Percentiles rank a stretch among this genome's conserved stretches.
These are phyloP conservation scores for Coemansia sp. DNA, from an alignment of 192 early-diverging fungal genomes.

Conservation along the genomic window DNA sequence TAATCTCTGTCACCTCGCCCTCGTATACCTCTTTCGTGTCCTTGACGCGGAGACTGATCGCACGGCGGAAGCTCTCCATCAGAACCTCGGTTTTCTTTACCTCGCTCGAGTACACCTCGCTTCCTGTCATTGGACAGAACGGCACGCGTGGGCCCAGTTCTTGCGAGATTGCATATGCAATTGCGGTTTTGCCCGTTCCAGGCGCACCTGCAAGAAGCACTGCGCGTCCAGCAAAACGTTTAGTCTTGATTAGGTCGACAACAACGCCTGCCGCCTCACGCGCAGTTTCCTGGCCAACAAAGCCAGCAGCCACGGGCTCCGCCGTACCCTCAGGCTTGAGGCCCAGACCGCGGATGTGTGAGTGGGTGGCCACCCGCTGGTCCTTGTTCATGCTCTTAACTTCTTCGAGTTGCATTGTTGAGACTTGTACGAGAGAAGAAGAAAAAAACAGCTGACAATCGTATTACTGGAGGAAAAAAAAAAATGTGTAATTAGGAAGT, in stretches of 20 bases:
- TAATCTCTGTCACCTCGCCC: slow-evolving; percentile 97
- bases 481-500: background rate
- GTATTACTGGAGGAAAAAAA: background rate
- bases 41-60: slow-evolving; percentile 95
- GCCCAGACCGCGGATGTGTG: slow-evolving; percentile 96
- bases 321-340: slow-evolving; percentile 84
- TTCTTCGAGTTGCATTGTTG: slow-evolving; percentile 87
- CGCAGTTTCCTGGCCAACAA: slow-evolving; percentile 97
- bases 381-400: slow-evolving; percentile 91
- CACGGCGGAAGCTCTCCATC: slow-evolving; percentile 98
- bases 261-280: slow-evolving; percentile 95
- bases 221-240: slow-evolving; percentile 97
- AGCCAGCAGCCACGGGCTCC: slow-evolving; percentile 85
- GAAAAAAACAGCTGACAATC: background rate
- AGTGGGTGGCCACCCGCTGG: slow-evolving; percentile 93
- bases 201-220: slow-evolving; percentile 94
- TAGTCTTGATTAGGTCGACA: slow-evolving; percentile 91
- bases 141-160: slow-evolving; percentile 98
- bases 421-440: background rate
- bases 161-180: slow-evolving; percentile 94
- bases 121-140: slow-evolving; percentile 98
- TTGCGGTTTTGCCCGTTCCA: slow-evolving; percentile 97
- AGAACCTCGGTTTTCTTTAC: slow-evolving; percentile 99
- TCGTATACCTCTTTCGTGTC: slow-evolving; percentile 99
- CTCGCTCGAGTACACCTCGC: slow-evolving; percentile 96